A percentile compares a stretch with the other conserved stretches of the same genome.
These are phyloP conservation scores for Chenopodium formosanum DNA, from an alignment of 148 eudicot species.

Conservation along the genomic window DNA sequence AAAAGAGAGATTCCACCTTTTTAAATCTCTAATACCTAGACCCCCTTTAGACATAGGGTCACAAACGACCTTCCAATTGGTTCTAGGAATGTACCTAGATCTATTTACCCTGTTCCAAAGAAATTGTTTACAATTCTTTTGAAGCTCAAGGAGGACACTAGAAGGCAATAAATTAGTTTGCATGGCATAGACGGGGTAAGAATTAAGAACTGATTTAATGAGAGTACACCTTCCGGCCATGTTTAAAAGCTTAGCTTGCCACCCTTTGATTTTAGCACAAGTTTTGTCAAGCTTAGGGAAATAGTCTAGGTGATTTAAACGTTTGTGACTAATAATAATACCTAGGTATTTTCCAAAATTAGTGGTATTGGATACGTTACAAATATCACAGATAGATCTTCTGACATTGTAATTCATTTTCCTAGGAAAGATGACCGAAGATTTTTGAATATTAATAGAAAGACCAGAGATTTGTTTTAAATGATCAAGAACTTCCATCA, in stretches of 20 bases:
- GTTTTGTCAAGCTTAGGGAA: background rate
- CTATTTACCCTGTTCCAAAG: background rate
- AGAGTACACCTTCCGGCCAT: background rate
- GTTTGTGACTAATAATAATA: background rate
- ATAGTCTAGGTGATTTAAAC: fast-evolving
- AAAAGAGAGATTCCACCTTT: background rate
- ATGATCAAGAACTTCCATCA: background rate
- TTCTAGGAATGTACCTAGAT: background rate
- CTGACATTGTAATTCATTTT: background rate
- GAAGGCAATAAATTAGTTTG: background rate
- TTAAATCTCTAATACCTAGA: background rate
- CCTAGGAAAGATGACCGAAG: background rate
- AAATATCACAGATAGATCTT: background rate
- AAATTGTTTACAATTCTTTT: background rate
- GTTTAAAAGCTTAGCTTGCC: slow-evolving; percentile 1
- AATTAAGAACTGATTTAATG: background rate
- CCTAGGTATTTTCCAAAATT: background rate
- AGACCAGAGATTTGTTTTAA: background rate
- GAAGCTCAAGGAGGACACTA: background rate
- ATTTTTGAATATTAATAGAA: background rate
- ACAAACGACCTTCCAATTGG: background rate
- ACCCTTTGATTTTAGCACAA: background rate
- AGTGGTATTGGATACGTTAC: no score
- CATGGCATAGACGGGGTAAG: background rate
- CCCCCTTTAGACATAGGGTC: background rate